A percentile compares a stretch with the other conserved stretches of the same genome.
Evolutionary conservation across 768 basidiomycete genomes (phyloP).

Genomic region (Macrolepiota dolichaula): DNA sequence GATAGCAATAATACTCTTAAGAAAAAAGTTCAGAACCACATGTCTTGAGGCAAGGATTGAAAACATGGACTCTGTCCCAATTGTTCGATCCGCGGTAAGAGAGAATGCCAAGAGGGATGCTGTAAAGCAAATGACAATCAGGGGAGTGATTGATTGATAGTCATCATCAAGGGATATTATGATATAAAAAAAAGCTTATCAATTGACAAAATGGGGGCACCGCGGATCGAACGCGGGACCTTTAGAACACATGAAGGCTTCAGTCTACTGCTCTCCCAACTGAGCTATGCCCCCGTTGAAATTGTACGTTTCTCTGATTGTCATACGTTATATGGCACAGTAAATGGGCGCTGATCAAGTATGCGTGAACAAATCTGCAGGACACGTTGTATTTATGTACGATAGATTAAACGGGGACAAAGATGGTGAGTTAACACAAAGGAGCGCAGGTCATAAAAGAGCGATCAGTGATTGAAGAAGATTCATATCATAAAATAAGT

Average conservation of each 20-base stretch:
- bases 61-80: too few species aligned
- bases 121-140: too few species aligned
- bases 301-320: background rate
- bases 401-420: background rate
- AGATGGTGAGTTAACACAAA: background rate
- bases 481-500: background rate
- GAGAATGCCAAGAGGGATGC: too few species aligned
- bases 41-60: too few species aligned
- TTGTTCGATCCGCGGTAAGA: too few species aligned
- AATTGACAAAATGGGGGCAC: slow-evolving; percentile 2
- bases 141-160: too few species aligned
- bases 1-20: too few species aligned
- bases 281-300: slow-evolving; percentile 8
- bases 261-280: slow-evolving; percentile 13
- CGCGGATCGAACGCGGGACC: slow-evolving; percentile 12
- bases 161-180: too few species aligned
- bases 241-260: slow-evolving; percentile 5
- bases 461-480: background rate
- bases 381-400: background rate
- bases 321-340: too few species aligned
- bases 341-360: too few species aligned
- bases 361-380: background rate
- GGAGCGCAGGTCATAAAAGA: background rate
- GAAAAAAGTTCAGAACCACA: too few species aligned
- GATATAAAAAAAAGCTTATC: background rate